These are phyloP conservation scores for Apophysomyces ossiformis DNA, from an alignment of 371 early-diverging fungal genomes.

Conservation along the genomic window DNA sequence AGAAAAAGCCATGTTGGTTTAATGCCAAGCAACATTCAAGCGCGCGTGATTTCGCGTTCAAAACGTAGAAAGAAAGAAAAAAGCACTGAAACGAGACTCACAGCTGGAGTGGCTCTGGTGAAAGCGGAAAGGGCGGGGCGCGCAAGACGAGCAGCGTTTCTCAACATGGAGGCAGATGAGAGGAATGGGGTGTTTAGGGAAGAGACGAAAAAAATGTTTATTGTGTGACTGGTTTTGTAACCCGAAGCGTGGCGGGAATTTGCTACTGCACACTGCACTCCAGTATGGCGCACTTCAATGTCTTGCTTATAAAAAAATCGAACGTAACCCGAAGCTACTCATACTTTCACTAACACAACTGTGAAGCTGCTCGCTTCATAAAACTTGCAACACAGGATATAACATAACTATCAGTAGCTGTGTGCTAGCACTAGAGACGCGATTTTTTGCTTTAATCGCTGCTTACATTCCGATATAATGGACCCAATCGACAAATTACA, in stretches of 20 bases:
- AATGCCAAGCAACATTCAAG: neutral
- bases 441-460: too few species aligned
- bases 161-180: conserved; percentile 42
- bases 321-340: too few species aligned
- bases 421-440: too few species aligned
- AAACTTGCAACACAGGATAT: too few species aligned
- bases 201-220: conserved; percentile 8
- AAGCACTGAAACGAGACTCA: conserved; percentile 21
- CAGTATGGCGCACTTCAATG: neutral
- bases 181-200: conserved; percentile 12
- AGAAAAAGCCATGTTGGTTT: too few species aligned
- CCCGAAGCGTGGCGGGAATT: neutral
- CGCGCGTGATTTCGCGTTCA: conserved; percentile 51
- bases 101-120: conserved; percentile 44
- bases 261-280: neutral
- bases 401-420: too few species aligned
- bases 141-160: conserved; percentile 58
- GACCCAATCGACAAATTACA: too few species aligned
- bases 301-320: too few species aligned
- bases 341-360: too few species aligned
- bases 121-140: conserved; percentile 50
- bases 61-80: neutral
- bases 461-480: too few species aligned
- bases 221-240: neutral
- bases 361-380: too few species aligned